These are phyloP conservation scores for Lepidium africanum DNA, from an alignment of 345 rosid species.

Conservation along the genomic window DNA sequence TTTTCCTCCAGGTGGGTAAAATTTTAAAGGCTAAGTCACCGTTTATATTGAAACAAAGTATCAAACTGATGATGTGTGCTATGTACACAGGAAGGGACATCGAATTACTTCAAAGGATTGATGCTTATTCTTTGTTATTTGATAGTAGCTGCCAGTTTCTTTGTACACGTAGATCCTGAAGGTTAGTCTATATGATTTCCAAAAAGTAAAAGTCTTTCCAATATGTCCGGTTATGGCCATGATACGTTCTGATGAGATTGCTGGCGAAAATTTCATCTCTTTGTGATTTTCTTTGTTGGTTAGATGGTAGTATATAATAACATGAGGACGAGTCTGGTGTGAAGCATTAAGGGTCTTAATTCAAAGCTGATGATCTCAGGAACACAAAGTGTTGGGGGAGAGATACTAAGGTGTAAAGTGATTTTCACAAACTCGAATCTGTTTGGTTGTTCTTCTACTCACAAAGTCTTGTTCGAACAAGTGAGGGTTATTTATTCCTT, in stretches of 20 bases:
- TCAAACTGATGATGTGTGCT: slow-evolving; percentile 1
- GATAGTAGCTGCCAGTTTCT: slow-evolving; percentile 81
- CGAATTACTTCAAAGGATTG: slow-evolving; percentile 78
- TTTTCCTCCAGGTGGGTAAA: slow-evolving; percentile 61
- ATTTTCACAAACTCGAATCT: slow-evolving; percentile 7
- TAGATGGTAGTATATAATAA: slow-evolving; percentile 15
- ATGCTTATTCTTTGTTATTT: slow-evolving; percentile 85
- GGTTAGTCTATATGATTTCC: slow-evolving; percentile 17
- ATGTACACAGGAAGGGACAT: slow-evolving; percentile 64
- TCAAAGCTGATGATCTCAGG: slow-evolving; percentile 17
- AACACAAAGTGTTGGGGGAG: slow-evolving; percentile 21
- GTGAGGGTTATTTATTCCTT: not conserved
- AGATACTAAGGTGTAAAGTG: slow-evolving; percentile 18
- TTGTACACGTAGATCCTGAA: slow-evolving; percentile 59
- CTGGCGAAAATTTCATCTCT: not conserved
- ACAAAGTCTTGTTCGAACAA: slow-evolving; percentile 10
- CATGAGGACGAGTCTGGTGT: slow-evolving; percentile 14
- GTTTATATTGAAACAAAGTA: not conserved
- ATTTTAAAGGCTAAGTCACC: not conserved
- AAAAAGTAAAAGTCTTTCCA: not conserved
- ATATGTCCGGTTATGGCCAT: not conserved
- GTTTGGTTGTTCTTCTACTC: not conserved
- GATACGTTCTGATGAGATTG: not conserved
- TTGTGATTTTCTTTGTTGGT: not conserved
- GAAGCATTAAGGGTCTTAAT: slow-evolving; percentile 20